Conservation (phyloP, 2,329 filamentous ascomycete genomes). For the Fusarium sp. region DNA sequence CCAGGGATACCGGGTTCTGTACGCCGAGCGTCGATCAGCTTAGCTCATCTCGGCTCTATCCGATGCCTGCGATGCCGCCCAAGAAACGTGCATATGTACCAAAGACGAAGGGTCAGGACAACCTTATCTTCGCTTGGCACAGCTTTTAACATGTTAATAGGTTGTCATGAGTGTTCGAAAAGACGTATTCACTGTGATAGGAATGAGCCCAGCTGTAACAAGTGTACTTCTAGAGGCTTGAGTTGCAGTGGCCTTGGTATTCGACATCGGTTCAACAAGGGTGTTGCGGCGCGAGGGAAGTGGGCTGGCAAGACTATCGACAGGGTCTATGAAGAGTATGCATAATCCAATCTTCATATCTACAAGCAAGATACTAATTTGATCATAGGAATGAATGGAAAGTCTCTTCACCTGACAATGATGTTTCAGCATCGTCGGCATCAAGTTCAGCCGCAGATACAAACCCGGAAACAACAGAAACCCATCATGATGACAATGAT, state of each 20-base stretch:
- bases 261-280: conserved; percentile 41
- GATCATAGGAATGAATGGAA: conserved; percentile 14
- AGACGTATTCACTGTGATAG: conserved; percentile 40
- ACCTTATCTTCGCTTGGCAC: background rate
- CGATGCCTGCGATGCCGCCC: conserved; percentile 30
- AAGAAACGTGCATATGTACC: conserved; percentile 41
- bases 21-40: conserved; percentile 11
- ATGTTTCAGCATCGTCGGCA: background rate
- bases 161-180: conserved; percentile 41
- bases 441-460: background rate
- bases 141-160: background rate
- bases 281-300: conserved; percentile 38
- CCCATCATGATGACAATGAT: rapidly evolving
- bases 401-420: background rate
- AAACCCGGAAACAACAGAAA: rapidly evolving
- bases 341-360: rapidly evolving
- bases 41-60: background rate
- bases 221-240: conserved; percentile 34
- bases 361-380: rapidly evolving
- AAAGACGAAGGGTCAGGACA: conserved; percentile 36
- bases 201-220: conserved; percentile 31
- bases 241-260: conserved; percentile 39
- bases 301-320: conserved; percentile 42
- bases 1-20: background rate
- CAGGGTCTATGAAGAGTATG: conserved; percentile 33